A percentile compares a stretch with the other conserved stretches of the same genome.
Conservation (phyloP, 768 basidiomycete species). For the Trametes meyenii region DNA sequence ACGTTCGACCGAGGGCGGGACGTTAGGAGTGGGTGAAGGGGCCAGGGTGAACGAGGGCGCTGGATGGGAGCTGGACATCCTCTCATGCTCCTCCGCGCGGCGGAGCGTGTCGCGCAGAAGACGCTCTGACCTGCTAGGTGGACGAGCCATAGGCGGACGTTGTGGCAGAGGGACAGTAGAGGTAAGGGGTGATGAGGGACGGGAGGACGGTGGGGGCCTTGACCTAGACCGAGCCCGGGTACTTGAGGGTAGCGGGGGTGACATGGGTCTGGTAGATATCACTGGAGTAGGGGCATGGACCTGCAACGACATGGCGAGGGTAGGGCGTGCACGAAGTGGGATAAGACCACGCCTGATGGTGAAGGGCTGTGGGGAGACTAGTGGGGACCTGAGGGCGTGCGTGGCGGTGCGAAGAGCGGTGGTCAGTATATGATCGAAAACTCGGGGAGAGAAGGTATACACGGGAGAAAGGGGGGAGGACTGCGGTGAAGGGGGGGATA, state of each 20-base stretch:
- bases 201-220: conserved; percentile 24
- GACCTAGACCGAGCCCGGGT: conserved; percentile 28
- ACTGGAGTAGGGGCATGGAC: conserved; percentile 36
- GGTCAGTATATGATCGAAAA: conserved; percentile 22
- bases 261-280: conserved; percentile 27
- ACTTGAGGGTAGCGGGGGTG: conserved; percentile 20
- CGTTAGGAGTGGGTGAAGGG: background rate
- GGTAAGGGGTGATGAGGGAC: conserved; percentile 32
- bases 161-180: conserved; percentile 26
- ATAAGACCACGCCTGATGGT: conserved; percentile 28
- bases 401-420: conserved; percentile 3
- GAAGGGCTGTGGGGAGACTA: conserved; percentile 22
- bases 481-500: conserved; percentile 23
- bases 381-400: conserved; percentile 24
- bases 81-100: conserved; percentile 49
- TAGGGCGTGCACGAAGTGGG: conserved; percentile 35
- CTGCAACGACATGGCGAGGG: conserved; percentile 42
- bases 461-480: conserved; percentile 19
- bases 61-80: conserved; percentile 31
- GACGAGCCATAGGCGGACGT: conserved; percentile 37
- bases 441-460: conserved; percentile 16
- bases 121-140: conserved; percentile 55
- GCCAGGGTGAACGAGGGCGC: conserved; percentile 22
- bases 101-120: conserved; percentile 59
- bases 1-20: conserved; percentile 21